These are phyloP conservation scores for Esteya vermicola DNA, from an alignment of 2,329 filamentous ascomycete genomes.

Conservation along the genomic window DNA sequence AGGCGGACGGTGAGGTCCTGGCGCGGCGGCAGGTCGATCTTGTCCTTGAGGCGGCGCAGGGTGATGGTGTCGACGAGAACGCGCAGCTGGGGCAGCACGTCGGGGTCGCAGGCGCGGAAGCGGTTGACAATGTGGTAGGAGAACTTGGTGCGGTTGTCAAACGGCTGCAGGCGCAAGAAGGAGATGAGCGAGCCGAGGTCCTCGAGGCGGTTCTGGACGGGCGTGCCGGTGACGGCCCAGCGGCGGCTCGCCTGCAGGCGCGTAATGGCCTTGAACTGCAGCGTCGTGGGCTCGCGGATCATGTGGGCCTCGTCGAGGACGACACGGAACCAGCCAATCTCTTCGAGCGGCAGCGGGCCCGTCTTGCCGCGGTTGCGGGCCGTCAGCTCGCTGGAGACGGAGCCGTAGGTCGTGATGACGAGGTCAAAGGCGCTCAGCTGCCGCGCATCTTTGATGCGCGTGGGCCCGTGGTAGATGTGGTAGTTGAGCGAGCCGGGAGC, in stretches of 20 bases:
- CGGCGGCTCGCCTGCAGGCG: conserved; percentile 64
- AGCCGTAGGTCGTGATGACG: conserved; percentile 86
- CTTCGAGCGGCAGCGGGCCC: conserved; percentile 51
- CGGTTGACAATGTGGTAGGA: conserved; percentile 66
- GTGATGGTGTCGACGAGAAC: conserved; percentile 92
- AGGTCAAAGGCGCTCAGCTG: conserved; percentile 64
- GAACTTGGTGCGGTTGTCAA: conserved; percentile 66
- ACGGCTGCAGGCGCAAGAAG: conserved; percentile 74
- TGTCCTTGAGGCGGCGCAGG: conserved; percentile 79
- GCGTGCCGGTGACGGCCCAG: conserved; percentile 96
- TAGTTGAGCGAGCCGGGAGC: conserved; percentile 48
- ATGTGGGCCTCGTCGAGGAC: conserved; percentile 91
- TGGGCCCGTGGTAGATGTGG: conserved; percentile 77
- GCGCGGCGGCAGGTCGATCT: conserved; percentile 65
- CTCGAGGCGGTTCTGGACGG: conserved; percentile 84
- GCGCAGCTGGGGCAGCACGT: conserved; percentile 72
- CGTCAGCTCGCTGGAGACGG: conserved; percentile 65
- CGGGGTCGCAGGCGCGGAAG: conserved; percentile 75
- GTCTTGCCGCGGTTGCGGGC: conserved; percentile 46
- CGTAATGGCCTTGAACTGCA: conserved; percentile 76
- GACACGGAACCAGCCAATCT: conserved; percentile 84
- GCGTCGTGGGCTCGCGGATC: conserved; percentile 72
- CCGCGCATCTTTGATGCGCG: conserved; percentile 53
- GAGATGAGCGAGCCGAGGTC: conserved; percentile 78
- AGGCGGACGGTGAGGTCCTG: conserved; percentile 61